Evolutionary conservation across 805 yeast species (phyloP).

Genomic region (Metschnikowia cubensis): DNA sequence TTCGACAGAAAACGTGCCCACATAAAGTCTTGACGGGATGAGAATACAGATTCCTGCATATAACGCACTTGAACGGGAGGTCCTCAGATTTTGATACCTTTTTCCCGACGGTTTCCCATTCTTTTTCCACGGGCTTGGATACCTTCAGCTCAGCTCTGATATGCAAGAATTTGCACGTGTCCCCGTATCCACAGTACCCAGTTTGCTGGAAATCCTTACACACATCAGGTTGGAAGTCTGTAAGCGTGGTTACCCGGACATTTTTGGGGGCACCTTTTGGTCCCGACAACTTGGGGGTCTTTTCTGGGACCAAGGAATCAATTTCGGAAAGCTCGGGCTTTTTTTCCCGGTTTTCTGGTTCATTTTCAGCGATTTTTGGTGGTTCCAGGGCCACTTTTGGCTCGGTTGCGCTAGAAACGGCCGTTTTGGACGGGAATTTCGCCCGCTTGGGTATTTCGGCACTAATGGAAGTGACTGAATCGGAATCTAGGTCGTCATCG

Average conservation of each 20-base stretch:
- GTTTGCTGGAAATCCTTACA: constrained; percentile 89
- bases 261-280: constrained; percentile 33
- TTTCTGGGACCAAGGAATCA: background rate
- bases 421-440: background rate
- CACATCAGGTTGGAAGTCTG: constrained; percentile 89
- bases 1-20: constrained; percentile 60
- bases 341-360: constrained; percentile 1
- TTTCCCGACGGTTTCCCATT: constrained; percentile 56
- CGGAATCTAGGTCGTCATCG: background rate
- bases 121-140: constrained; percentile 60
- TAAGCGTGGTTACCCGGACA: constrained; percentile 60
- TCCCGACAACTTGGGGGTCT: constrained; percentile 6
- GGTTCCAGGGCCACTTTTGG: background rate
- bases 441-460: background rate
- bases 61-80: constrained; percentile 57
- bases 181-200: constrained; percentile 97
- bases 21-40: constrained; percentile 58
- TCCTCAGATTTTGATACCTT: background rate
- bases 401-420: background rate
- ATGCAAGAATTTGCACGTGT: constrained; percentile 91
- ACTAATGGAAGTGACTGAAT: background rate
- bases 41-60: constrained; percentile 54
- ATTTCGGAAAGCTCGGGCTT: background rate
- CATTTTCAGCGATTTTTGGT: background rate
- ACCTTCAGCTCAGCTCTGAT: constrained; percentile 79